These are phyloP conservation scores for Castanospermum australe DNA, from an alignment of 306 rosid species.

Conservation along the genomic window DNA sequence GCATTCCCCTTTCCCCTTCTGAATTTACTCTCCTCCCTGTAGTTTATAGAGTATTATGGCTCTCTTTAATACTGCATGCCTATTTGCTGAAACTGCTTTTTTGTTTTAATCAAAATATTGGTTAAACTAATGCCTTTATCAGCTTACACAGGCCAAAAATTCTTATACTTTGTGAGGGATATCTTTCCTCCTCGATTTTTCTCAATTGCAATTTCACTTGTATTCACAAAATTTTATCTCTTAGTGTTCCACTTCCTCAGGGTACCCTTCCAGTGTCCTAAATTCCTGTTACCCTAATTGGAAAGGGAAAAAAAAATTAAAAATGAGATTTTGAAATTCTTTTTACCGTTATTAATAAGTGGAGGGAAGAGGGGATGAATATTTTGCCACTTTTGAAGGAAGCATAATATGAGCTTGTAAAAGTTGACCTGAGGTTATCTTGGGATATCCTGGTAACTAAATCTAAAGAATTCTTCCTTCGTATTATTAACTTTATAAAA, in stretches of 20 bases:
- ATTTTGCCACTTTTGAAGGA: neutral
- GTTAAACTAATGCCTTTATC: neutral
- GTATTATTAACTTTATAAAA: neutral
- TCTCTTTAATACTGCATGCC: neutral
- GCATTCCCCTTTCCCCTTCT: neutral
- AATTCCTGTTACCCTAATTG: neutral
- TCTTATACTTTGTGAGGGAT: neutral
- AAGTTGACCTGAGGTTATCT: neutral
- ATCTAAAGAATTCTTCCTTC: constrained; percentile 2
- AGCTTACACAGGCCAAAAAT: neutral
- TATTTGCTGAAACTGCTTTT: neutral
- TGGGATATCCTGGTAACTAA: constrained; percentile 2
- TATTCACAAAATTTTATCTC: neutral
- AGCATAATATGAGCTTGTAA: neutral
- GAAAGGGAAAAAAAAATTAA: neutral
- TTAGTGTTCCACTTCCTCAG: constrained; percentile 13
- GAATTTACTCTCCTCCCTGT: neutral
- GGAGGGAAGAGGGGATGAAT: neutral
- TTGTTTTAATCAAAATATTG: neutral
- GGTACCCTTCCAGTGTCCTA: constrained; percentile 17
- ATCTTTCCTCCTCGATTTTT: neutral
- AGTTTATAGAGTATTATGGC: neutral
- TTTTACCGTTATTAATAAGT: neutral
- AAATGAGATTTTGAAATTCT: neutral
- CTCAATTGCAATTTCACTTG: neutral